These are phyloP conservation scores for Trichoderma brevicompactum DNA, from an alignment of 2,329 filamentous ascomycete genomes.

Conservation along the genomic window DNA sequence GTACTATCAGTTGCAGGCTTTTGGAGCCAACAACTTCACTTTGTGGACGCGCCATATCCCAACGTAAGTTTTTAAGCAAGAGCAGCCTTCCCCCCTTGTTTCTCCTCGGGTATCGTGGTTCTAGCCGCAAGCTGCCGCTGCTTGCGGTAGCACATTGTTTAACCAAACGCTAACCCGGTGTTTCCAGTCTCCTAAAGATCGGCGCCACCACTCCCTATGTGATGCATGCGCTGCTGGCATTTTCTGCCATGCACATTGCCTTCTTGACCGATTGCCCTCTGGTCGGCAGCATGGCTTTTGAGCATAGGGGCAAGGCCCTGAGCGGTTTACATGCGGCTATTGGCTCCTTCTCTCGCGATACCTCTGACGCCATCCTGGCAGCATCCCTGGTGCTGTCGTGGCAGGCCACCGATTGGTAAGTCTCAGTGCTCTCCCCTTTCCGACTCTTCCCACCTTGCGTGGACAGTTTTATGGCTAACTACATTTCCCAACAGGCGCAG, in stretches of 20 bases:
- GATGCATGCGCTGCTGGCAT: slow-evolving; percentile 89
- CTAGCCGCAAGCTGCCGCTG: neutral
- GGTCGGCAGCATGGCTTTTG: slow-evolving; percentile 85
- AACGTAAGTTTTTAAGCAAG: slow-evolving; percentile 66
- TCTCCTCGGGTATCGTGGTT: neutral
- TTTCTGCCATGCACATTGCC: slow-evolving; percentile 93
- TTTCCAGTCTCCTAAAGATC: slow-evolving; percentile 63
- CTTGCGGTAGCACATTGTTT: slow-evolving; percentile 7
- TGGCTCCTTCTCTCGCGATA: slow-evolving; percentile 78
- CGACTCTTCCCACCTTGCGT: neutral
- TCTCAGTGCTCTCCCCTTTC: slow-evolving; percentile 20
- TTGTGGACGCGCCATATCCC: slow-evolving; percentile 93
- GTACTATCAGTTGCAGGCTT: slow-evolving; percentile 77
- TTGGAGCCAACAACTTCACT: slow-evolving; percentile 81
- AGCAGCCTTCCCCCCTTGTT: neutral
- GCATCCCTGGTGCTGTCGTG: slow-evolving; percentile 91
- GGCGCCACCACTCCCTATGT: slow-evolving; percentile 83
- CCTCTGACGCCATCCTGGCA: slow-evolving; percentile 88
- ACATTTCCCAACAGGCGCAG: slow-evolving; percentile 67
- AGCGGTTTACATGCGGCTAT: slow-evolving; percentile 90
- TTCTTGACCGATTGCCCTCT: slow-evolving; percentile 85
- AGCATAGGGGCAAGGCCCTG: slow-evolving; percentile 83
- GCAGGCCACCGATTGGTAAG: slow-evolving; percentile 95
- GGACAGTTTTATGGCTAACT: slow-evolving; percentile 33
- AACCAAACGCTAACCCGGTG: slow-evolving; percentile 21